Evolutionary conservation across 2,329 filamentous ascomycete genomes (phyloP), one percentile per base, ranked within the genome.

Genomic region (Stachybotrys chartarum): DNA sequence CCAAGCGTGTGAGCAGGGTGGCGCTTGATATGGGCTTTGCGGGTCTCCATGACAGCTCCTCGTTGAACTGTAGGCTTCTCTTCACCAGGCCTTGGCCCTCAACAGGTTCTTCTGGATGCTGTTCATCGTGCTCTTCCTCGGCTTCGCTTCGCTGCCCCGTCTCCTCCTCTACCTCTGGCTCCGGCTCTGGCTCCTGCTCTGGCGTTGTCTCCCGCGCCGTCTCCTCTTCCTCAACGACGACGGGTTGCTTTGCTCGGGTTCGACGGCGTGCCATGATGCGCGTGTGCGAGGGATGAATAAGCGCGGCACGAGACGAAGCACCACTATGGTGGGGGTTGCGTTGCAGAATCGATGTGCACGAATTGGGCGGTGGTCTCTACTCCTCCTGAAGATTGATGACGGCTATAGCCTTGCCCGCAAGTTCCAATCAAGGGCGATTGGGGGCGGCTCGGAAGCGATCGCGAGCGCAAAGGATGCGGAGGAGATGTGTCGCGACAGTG

Each of bases 41-140:
- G 48, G 92, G 90, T 68, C 88, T 88, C 90, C 94, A 97, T 68
- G 91, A 90, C 56, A 99, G 78, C 60, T 90, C 80, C 68, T 97
- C 86, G 65, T 92, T 84, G 79, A 97, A 97, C 62, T 84, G 77
- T 51, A 99, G 82, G 55, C 70, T 73, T 48, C 62, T 66, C 56
- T 66, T 60, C 54, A 69, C 66, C 47, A 56, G 61, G 7, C 66
- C 64, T 7, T 63, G 63, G n/a, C 56, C 62, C 18, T 61, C 56
- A 31, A 61, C 54, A 39, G 55, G 31, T 39, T 53, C 58, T 51
- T 62, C 66, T 14, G 35, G 35, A 14, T 42, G 8, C 7, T 59
- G 59, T 24, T 52, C 59, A 7, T 54, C 17, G n/a, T 42, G 47
- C 35, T 59, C 53, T 1, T 58, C 35, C 30, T 30, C 44, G 8